Base-by-base conservation (phyloP, 768 basidiomycete species). In the Candolleomyces efflorescens region DNA sequence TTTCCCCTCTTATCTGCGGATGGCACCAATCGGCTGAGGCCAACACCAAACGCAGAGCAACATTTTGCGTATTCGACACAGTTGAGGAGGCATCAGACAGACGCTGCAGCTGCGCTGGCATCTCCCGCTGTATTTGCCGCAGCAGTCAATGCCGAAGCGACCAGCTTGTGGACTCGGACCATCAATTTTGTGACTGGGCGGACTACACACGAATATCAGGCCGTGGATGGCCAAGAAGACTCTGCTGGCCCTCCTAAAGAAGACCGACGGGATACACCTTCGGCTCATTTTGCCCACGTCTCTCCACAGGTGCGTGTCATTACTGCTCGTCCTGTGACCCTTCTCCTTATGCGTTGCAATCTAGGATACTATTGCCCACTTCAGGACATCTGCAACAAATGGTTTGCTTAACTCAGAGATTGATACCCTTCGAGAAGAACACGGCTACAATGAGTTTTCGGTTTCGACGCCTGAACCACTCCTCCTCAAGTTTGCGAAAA, bases 391-490 rank as follows among this genome's bases (percentile, higher is more conserved):
- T 2, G 67, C 77, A 7, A 73, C 77, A 0, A 68, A 72, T 47
- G 94, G 94, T 18, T 76, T 97, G 4, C 69, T 87, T 0, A 75
- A 80, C 26, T 72, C 83, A 17, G 80, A 85, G 53, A 80, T 96
- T 38, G 75, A 84, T 2, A 72, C 77, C 23, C 76, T 95, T 22
- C 84, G 86, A 36, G 79, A 80, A 24, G 76, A 74, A 2, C 83
- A 93, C 62, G 94, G 94, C 2, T 95, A 92, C 69, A 98, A 98
- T 74, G 95, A 98, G 72, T 98, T 98, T 69, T 84, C 90, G 0
- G 91, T 98, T 12, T 81, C 83, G 0, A 75, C 89, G 0, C 86
- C 92, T 2, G 94, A 97, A 65, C 88, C 92, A 0, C 71, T 87
- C 9, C 73, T 88, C 41, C 72, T 94, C 67, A 97, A 97, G 73